Percentiles rank a stretch among this genome's conserved stretches.
Conservation (phyloP, 805 yeast species). For the Cyberlindnera xylosilytica region DNA sequence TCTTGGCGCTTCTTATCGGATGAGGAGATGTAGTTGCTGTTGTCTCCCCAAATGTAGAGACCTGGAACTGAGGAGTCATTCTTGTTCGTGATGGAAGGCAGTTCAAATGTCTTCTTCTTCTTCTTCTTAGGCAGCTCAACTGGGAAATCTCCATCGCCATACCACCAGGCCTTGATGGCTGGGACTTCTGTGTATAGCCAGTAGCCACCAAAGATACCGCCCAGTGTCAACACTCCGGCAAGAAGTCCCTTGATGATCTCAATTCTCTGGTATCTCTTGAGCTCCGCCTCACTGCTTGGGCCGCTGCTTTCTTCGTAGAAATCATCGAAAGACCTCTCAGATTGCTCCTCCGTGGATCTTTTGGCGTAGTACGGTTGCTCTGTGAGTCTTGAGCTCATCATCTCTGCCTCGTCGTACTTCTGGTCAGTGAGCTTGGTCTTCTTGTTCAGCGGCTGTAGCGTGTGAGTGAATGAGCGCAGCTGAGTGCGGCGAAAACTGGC, state of each 20-base stretch:
- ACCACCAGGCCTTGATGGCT: slow-evolving; percentile 31
- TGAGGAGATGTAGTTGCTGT: slow-evolving; percentile 36
- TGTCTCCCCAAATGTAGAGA: slow-evolving; percentile 62
- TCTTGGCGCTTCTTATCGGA: slow-evolving; percentile 28
- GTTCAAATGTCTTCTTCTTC: slow-evolving; percentile 24
- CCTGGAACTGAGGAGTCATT: slow-evolving; percentile 48
- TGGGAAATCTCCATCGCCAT: slow-evolving; percentile 21
- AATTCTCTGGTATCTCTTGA: slow-evolving; percentile 15
- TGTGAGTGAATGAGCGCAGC: neutral
- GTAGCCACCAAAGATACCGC: slow-evolving; percentile 18
- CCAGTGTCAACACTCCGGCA: slow-evolving; percentile 16
- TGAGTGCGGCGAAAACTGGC: neutral
- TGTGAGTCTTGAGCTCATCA: slow-evolving; percentile 27
- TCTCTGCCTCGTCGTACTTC: slow-evolving; percentile 33
- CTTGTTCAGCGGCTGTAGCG: neutral
- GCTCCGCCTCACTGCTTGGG: slow-evolving; percentile 19
- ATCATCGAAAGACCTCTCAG: neutral
- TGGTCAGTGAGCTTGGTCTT: slow-evolving; percentile 23
- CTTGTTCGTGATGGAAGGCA: slow-evolving; percentile 32
- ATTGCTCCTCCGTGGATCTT: slow-evolving; percentile 13
- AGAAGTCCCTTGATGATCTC: slow-evolving; percentile 22
- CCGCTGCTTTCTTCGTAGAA: slow-evolving; percentile 11
- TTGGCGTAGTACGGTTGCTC: slow-evolving; percentile 29
- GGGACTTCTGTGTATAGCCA: slow-evolving; percentile 25
- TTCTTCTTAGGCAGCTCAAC: slow-evolving; percentile 20